Conservation (phyloP, 2,329 filamentous ascomycete genomes). For the Monosporascus cannonballus region DNA sequence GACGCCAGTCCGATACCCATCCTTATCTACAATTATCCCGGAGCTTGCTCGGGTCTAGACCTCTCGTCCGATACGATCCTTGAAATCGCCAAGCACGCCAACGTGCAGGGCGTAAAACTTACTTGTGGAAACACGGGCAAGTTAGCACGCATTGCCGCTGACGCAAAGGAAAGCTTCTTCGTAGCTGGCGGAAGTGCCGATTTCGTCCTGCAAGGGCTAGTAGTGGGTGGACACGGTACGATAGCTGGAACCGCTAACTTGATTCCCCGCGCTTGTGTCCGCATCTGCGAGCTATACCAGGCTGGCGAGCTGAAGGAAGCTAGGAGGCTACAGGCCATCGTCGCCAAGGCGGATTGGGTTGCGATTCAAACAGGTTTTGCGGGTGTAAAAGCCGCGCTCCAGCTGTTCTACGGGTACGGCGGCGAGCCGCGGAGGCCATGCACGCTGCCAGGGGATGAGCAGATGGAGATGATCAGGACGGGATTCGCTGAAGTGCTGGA, state of each 20-base stretch:
- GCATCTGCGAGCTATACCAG: conserved; percentile 55
- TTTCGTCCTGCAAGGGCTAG: conserved; percentile 64
- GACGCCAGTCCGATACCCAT: conserved; percentile 51
- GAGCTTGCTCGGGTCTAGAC: conserved; percentile 49
- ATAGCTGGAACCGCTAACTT: conserved; percentile 72
- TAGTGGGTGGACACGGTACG: conserved; percentile 65
- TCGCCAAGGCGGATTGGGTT: conserved; percentile 40
- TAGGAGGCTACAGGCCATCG: conserved; percentile 32
- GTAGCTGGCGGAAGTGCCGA: conserved; percentile 69
- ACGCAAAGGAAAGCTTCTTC: conserved; percentile 43
- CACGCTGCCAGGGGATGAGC: conserved; percentile 25
- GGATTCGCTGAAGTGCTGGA: conserved; percentile 31
- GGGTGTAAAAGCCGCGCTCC: conserved; percentile 41
- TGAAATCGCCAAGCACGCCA: conserved; percentile 43
- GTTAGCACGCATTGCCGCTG: conserved; percentile 30
- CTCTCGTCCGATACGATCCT: conserved; percentile 52
- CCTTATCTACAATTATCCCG: conserved; percentile 60
- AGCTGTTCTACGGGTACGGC: conserved; percentile 32
- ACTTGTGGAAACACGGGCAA: conserved; percentile 61
- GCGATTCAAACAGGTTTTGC: conserved; percentile 43
- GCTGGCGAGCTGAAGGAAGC: conserved; percentile 38
- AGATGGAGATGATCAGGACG: conserved; percentile 27
- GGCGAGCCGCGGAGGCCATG: conserved; percentile 35
- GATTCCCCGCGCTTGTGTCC: conserved; percentile 57
- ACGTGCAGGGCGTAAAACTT: conserved; percentile 58